phyloP scores from a whole-genome alignment of 495 filamentous ascomycete genomes.

The Podospora comata region DNA sequence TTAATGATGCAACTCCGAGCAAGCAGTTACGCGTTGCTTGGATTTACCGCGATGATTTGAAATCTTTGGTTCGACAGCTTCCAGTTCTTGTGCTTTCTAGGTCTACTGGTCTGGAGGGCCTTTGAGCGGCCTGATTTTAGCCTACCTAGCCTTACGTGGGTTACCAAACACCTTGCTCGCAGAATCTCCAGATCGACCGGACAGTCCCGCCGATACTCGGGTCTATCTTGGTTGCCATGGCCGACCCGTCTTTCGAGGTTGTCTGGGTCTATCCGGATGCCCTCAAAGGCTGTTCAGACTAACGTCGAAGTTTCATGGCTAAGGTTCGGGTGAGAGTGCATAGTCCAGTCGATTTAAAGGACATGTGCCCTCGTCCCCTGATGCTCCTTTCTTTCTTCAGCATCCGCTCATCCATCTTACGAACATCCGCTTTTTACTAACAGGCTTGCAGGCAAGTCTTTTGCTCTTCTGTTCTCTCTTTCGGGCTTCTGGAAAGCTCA shows the following conservation, averaged over 20 bases:
- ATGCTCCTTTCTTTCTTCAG: not conserved
- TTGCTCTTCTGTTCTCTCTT: not conserved
- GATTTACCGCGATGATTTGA: too few species aligned
- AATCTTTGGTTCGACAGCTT: too few species aligned
- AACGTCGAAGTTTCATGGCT: too few species aligned
- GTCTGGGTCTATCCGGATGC: not conserved
- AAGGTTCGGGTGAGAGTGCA: not conserved
- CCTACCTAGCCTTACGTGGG: too few species aligned
- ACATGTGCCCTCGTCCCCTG: too few species aligned
- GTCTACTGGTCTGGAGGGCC: too few species aligned
- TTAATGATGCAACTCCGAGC: too few species aligned
- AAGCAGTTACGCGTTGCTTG: too few species aligned
- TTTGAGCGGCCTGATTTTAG: too few species aligned
- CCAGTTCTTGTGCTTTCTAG: too few species aligned
- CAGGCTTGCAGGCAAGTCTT: conserved; percentile 1
- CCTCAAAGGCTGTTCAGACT: not conserved
- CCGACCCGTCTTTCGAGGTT: not conserved
- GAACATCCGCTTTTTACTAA: not conserved
- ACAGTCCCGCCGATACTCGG: not conserved
- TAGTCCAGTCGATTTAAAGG: not conserved
- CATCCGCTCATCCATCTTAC: not conserved
- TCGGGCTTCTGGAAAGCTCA: not conserved
- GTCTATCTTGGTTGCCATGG: not conserved
- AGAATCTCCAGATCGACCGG: not conserved
- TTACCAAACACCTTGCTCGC: not conserved